These are phyloP conservation scores for Funneliformis geosporum DNA, from an alignment of 192 early-diverging fungal species.

Conservation along the genomic window DNA sequence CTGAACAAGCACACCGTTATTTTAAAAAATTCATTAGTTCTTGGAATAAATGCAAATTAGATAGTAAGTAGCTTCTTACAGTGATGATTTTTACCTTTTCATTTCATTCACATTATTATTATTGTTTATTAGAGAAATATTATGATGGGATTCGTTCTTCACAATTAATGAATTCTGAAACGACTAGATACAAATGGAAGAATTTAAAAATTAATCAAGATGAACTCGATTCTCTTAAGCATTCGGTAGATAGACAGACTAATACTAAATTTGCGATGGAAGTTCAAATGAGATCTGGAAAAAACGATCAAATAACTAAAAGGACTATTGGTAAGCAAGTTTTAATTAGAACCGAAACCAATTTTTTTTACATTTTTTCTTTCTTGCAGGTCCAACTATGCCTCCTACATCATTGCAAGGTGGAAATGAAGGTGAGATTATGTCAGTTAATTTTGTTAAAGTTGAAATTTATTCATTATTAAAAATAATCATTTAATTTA, in stretches of 20 bases:
- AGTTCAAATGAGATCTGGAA: slow-evolving; percentile 36
- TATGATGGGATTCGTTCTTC: slow-evolving; percentile 71
- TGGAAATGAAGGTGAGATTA: slow-evolving; percentile 7
- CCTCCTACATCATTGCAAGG: neutral
- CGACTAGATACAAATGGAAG: slow-evolving; percentile 77
- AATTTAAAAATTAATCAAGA: slow-evolving; percentile 46
- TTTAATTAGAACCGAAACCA: neutral
- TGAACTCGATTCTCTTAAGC: slow-evolving; percentile 56
- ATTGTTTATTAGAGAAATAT: slow-evolving; percentile 52
- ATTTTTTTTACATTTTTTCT: neutral
- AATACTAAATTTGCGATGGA: slow-evolving; percentile 42
- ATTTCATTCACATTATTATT: neutral
- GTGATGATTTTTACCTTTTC: neutral
- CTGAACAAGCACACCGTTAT: slow-evolving; percentile 66
- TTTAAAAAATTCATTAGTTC: slow-evolving; percentile 84
- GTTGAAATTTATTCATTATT: neutral
- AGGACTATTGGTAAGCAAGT: neutral
- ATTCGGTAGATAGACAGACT: slow-evolving; percentile 64
- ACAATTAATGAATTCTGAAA: slow-evolving; percentile 57
- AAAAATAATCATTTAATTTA: neutral
- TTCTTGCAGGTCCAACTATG: slow-evolving; percentile 15
- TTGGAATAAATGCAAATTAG: slow-evolving; percentile 80
- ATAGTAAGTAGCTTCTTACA: slow-evolving; percentile 40
- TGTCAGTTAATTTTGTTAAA: neutral
- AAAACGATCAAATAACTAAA: neutral